Evolutionary conservation across 1,284 basidiomycete genomes (phyloP), one percentile per base, ranked within the genome.

Genomic region (Vanrija sp.): DNA sequence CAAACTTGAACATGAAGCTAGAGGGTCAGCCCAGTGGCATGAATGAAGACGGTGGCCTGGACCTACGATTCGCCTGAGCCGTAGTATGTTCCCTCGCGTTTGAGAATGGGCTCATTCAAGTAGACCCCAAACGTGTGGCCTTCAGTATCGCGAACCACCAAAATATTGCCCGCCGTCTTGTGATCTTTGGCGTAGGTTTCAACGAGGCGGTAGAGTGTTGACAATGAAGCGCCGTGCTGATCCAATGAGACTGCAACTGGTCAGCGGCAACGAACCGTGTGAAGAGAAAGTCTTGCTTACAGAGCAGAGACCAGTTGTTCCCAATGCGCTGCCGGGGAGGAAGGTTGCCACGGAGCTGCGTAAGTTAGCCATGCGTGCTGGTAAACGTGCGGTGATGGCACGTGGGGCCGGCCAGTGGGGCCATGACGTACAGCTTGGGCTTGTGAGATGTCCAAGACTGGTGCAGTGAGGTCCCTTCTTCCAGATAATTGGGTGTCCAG

Each of bases 151-250:
- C 79, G 81, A 4, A 89, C 74, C 12, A 82, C 77, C 2, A 88
- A 59, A 1, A 87, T 64, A 19, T 82, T 80, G 2, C 84, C 83
- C 16, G 64, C 58, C 4, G 68, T 69, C 3, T 73, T 71, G 44
- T 71, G 63, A 14, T 58, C 54, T 5, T 54, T 53, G 2, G 65
- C 63, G 38, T 67, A 67, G 18, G 62, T 58, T 25, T 68, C 84
- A 46, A 86, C 86, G 3, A 82, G 81, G 2, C 82, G 66, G 69
- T 94, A 95, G 0, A 98, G 81, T 0, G 95, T 97, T 38, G 87
- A 84, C 10, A 98, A 79, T 9, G 90, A 94, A 44, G 94, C 92
- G 0, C 95, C 95, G 61, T 98, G 89, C 70, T 97, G 93, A 66
- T 98, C 95, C 16, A 96, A 79, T 10, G 90, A 94, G 76, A 75